A percentile compares a stretch with the other conserved stretches of the same genome.
These are phyloP conservation scores for Phialocephala sp. DNA, from an alignment of 2,329 filamentous ascomycete species.

Conservation along the genomic window DNA sequence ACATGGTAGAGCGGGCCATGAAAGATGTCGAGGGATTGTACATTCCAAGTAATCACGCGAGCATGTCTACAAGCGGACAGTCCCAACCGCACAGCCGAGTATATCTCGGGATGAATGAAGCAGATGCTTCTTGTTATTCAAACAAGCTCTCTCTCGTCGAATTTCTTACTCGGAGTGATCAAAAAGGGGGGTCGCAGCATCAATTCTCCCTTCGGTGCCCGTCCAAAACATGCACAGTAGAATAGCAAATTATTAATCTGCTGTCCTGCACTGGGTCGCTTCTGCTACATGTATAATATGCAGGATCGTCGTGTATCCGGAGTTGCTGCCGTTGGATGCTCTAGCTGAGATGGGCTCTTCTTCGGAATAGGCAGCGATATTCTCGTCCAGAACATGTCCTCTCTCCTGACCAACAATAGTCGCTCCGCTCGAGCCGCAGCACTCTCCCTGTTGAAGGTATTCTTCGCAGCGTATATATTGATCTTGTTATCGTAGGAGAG, in stretches of 20 bases:
- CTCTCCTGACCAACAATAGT: not conserved
- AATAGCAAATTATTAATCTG: not conserved
- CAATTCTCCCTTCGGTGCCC: too few species aligned
- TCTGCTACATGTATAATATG: not conserved
- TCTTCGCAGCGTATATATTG: not conserved
- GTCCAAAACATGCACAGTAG: not conserved
- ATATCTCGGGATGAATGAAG: not conserved
- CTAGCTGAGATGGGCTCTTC: not conserved
- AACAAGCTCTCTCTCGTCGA: not conserved
- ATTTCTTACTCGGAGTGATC: too few species aligned
- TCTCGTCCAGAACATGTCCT: not conserved
- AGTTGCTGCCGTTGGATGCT: not conserved
- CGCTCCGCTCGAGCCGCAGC: not conserved
- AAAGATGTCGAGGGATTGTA: too few species aligned
- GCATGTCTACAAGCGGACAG: not conserved
- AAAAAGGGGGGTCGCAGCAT: too few species aligned
- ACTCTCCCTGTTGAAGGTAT: not conserved
- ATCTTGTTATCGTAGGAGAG: not conserved
- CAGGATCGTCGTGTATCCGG: not conserved
- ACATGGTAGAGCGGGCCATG: constrained; percentile 25
- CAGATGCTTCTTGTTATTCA: not conserved
- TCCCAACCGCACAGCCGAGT: too few species aligned
- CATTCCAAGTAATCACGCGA: not conserved
- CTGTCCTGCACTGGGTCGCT: too few species aligned
- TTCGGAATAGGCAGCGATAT: not conserved